Conservation (phyloP, 1,284 basidiomycete genomes). For the Hymenochaete sp. region DNA sequence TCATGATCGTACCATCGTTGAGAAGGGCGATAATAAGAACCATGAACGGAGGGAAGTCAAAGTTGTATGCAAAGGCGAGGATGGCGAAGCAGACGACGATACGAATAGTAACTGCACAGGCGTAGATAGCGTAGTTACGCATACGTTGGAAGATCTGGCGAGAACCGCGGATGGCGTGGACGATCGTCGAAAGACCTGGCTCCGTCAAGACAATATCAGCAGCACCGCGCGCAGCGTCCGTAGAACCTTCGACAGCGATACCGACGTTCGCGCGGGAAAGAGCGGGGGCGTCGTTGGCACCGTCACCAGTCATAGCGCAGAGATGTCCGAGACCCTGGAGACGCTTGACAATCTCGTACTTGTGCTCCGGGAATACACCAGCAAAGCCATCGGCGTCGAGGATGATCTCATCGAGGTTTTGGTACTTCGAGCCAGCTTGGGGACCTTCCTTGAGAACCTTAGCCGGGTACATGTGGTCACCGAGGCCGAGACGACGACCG, state of each 20-base stretch:
- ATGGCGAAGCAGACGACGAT: conserved; percentile 97
- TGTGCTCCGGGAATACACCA: conserved; percentile 96
- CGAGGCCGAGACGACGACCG: conserved; percentile 91
- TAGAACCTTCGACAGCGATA: conserved; percentile 96
- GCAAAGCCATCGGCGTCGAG: conserved; percentile 89
- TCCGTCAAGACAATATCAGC: conserved; percentile 94
- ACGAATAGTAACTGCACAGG: conserved; percentile 93
- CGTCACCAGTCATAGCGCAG: conserved; percentile 93
- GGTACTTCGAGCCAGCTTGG: conserved; percentile 70
- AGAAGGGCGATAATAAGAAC: conserved; percentile 94
- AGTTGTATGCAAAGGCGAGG: conserved; percentile 91
- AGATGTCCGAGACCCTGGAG: conserved; percentile 86
- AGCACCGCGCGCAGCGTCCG: conserved; percentile 90
- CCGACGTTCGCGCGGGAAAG: conserved; percentile 92
- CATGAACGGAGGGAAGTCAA: conserved; percentile 99
- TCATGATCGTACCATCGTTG: conserved; percentile 99
- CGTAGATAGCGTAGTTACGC: conserved; percentile 92
- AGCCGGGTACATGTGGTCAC: conserved; percentile 95
- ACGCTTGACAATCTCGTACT: conserved; percentile 89
- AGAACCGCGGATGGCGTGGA: conserved; percentile 91
- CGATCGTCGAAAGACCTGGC: conserved; percentile 93
- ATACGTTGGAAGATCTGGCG: conserved; percentile 97
- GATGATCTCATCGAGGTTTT: conserved; percentile 87
- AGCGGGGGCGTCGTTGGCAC: conserved; percentile 94
- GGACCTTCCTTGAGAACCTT: conserved; percentile 93